Evolutionary conservation across 2,329 filamentous ascomycete species (phyloP), one percentile per base, ranked within the genome.

Genomic region (Pseudocercospora fuligena): DNA sequence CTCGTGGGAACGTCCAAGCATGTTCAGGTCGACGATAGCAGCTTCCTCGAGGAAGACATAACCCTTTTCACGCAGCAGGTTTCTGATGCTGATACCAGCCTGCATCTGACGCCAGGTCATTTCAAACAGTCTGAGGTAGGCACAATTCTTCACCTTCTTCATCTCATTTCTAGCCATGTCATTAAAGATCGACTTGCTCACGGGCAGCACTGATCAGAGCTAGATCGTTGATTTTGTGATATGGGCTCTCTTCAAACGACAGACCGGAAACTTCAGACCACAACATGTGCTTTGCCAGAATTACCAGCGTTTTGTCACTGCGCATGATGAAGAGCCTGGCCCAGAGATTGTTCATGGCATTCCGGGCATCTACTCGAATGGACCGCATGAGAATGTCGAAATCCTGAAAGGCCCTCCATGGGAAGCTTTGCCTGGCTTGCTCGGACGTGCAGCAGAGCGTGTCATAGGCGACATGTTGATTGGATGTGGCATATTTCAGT

Each of bases 221-320:
- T 60, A 85, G 82, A 79, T 82, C 70, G 82, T 85, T 31, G 80
- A 85, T 70, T 84, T 82, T 67, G 80, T 81, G 16, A 87, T 97
- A 49, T 93, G 90, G 88, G 84, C 87, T 9, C 82, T 97, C 1
- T 97, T 97, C 78, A 87, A 86, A 12, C 84, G 86, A 71, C 80
- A 83, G 33, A 76, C 76, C 21, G 74, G 78, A 29, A 80, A 79
- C 66, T 78, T 82, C 59, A 87, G 85, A 74, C 89, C 90, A 1
- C 86, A 87, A 60, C 92, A 97, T 79, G 74, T 97, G 5, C 85
- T 99, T 4, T 94, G 92, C 72, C 90, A 97, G 82, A 94, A 94
- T 25, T 97, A 90, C 73, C 88, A 90, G 73, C 87, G 84, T 71
- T 78, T 79, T 2, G 76, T 78, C 49, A 72, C 70, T 36, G 74